Conservation (phyloP, 306 rosid genomes). For the Leucaena leucocephala region DNA sequence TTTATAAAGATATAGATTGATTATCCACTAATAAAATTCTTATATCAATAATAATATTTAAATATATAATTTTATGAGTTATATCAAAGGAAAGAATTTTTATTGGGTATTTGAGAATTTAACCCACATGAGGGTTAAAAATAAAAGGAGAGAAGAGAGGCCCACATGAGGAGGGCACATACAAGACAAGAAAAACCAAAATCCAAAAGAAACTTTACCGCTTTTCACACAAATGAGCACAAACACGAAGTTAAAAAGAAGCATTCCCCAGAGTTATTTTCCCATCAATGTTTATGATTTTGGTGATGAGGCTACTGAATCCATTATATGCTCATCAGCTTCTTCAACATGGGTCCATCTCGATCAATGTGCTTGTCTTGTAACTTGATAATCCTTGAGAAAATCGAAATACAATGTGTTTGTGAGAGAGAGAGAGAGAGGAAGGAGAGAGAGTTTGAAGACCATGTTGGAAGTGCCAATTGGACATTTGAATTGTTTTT, state of each 20-base stretch:
- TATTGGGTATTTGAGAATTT: no score
- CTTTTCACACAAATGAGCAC: conserved; percentile 46
- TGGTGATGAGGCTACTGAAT: not conserved
- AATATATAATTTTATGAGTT: no score
- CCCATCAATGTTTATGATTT: conserved; percentile 7
- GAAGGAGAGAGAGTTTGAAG: conserved; percentile 13
- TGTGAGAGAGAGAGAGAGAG: not conserved
- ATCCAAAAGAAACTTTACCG: conserved; percentile 43
- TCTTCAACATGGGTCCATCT: not conserved
- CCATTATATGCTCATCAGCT: not conserved
- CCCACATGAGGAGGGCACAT: conserved; percentile 34
- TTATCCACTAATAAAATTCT: no score
- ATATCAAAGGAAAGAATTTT: no score
- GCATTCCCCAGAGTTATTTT: not conserved
- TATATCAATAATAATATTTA: no score
- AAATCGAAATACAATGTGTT: not conserved
- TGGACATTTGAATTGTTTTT: conserved; percentile 45
- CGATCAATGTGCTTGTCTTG: not conserved
- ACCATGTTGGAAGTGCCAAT: conserved; percentile 22
- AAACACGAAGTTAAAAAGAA: conserved; percentile 3
- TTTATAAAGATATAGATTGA: no score
- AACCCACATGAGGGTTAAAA: no score
- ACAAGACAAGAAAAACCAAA: conserved; percentile 39
- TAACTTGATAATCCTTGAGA: not conserved
- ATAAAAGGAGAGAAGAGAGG: conserved; percentile 1